Evolutionary conservation across 2,329 filamentous ascomycete species (phyloP).

Genomic region (Aspergillus fischeri): DNA sequence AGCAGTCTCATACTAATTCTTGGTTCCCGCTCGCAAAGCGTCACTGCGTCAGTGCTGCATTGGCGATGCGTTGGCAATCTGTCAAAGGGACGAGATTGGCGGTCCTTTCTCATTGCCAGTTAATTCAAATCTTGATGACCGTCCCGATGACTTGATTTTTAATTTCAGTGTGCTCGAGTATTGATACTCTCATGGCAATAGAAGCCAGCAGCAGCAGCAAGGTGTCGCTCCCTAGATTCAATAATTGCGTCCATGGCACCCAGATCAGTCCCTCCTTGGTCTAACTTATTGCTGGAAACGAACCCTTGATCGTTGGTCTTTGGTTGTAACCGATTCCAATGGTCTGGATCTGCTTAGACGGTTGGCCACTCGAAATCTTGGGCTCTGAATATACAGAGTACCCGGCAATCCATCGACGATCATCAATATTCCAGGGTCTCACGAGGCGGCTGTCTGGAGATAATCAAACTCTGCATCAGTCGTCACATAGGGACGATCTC

Average conservation of each 20-base stretch:
- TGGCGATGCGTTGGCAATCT: neutral
- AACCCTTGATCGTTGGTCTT: neutral
- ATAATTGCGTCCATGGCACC: neutral
- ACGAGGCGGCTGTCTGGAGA: neutral
- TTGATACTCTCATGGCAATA: neutral
- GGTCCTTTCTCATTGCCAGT: neutral
- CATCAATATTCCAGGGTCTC: neutral
- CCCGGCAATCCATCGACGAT: neutral
- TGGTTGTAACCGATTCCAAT: neutral
- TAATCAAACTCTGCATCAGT: neutral
- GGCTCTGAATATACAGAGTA: neutral
- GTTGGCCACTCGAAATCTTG: neutral
- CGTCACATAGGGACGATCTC: neutral
- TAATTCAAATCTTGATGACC: neutral
- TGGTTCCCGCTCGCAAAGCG: no score
- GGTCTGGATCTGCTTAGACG: neutral
- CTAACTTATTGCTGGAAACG: neutral
- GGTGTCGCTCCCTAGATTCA: neutral
- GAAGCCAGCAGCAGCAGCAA: neutral
- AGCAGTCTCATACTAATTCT: neutral
- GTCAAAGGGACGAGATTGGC: neutral
- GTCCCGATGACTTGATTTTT: neutral
- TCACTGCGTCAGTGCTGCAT: neutral
- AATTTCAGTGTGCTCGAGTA: neutral
- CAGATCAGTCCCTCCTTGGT: neutral